Base-by-base conservation (phyloP, 2,329 filamentous ascomycete species). In the Lomentospora prolificans region DNA sequence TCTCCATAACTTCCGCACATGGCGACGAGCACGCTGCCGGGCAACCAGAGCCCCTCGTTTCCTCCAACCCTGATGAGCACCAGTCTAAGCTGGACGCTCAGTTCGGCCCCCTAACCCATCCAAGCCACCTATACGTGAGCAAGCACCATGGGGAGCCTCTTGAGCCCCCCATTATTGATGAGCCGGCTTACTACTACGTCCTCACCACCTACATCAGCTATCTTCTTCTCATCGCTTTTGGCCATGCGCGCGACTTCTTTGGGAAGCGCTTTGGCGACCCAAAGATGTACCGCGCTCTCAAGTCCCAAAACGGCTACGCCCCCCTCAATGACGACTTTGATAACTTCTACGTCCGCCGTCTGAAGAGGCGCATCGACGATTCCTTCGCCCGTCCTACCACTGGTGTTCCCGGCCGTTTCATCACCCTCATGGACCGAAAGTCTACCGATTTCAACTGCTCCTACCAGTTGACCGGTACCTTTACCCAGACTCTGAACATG, bases 161-260 rank as follows among this genome's bases (percentile, higher is more conserved):
- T 57, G 84, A 85, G 50, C 82, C 90, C 36, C 91, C 92, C 4
- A 76, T 97, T 58, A 89, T 96, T 68, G 94, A 99, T 66, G 92
- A 96, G 70, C 92, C 94, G 44, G 90, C 92, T 17, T 97, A 96
- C 75, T 97, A 91, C 77, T 96, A 89, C 73, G 83, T 99, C 65
- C 81, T 99, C 63, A 97, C 94, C 33, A 99, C 94, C 65, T 99
- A 99, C 77, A 89, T 99, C 72, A 96, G 90, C 73, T 99, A 99
- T 71, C 80, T 99, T 61, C 85, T 97, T 62, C 81, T 99, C 64
- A 97, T 99, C 68, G 84, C 94, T 61, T 91, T 96, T 61, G 94
- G 94, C 57, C 94, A 99, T 68, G 84, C 96, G 58, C 85, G 92
- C 67, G 94, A 99, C 70, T 97, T 96, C 73, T 97, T 99, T 68